These are phyloP conservation scores for Comarum palustre DNA, from an alignment of 306 rosid species.

Conservation along the genomic window DNA sequence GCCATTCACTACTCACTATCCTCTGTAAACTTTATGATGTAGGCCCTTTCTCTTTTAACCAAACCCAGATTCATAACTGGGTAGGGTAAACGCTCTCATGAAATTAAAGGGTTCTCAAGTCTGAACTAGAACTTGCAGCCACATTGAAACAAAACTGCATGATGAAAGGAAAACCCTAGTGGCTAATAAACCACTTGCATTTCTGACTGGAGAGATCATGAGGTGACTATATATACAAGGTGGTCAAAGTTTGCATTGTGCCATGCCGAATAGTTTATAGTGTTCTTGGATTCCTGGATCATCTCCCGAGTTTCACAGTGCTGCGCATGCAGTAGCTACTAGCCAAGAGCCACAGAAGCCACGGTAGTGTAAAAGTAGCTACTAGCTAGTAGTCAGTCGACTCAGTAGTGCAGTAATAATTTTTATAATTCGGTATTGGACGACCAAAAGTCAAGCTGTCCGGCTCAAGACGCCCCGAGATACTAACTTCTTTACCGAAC, in stretches of 20 bases:
- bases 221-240: neutral
- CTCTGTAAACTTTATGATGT: slow-evolving; percentile 2
- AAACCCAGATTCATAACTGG: neutral
- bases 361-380: no score
- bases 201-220: neutral
- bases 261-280: neutral
- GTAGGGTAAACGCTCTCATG: neutral
- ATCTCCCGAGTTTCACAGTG: neutral
- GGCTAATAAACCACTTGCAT: neutral
- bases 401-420: neutral
- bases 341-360: no score
- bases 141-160: neutral
- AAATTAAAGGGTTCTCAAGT: neutral
- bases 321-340: neutral
- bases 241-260: neutral
- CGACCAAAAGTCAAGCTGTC: slow-evolving; percentile 4
- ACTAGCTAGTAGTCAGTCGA: neutral
- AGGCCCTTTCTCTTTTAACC: neutral
- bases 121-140: neutral
- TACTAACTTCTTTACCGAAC: neutral
- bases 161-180: neutral
- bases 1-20: neutral
- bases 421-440: neutral
- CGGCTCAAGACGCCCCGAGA: slow-evolving; percentile 10
- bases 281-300: neutral